Evolutionary conservation across 2,329 filamentous ascomycete genomes (phyloP), one percentile per base, ranked within the genome.

Genomic region (Calonectria fujianensis): DNA sequence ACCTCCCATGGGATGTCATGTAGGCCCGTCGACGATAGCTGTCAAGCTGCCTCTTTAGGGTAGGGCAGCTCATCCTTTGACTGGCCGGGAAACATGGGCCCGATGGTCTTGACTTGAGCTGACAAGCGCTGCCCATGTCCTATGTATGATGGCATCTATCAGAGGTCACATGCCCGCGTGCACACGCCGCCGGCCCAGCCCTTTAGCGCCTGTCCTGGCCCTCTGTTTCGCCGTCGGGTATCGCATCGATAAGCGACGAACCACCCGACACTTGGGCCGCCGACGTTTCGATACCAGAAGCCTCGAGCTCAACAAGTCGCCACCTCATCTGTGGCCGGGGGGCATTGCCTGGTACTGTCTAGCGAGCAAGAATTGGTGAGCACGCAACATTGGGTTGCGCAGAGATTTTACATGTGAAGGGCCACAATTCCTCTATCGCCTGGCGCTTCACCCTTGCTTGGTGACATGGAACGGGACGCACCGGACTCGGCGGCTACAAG

Each of bases 21-120:
- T 70, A 61, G 27, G 45, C 35, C 48, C 48, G 41, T 37, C 48
- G 45, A n/a, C 45, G 70, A 69, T 73, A 69, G 50, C 63, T 59
- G 61, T 67, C 63, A 72, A 70, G 66, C 71, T 73, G 65, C 71
- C 71, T 69, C 52, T 68, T 68, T 68, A 10, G 70, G 70, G 67
- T 35, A 61, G 32, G 41, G 41, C 41, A 69, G 45, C 41, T 65
- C 64, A 69, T 52, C 64, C 24, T 39, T 54, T 54, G 45, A 57
- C 29, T 67, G 65, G 45, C 57, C 32, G 37, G 54, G 27, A 37
- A 29, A 48, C 61, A 31, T 59, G 54, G 52, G 29, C 31, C 35
- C 48, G 35, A 48, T 37, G 48, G 27, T 57, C 29, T 52, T 16
- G 39, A 37, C n/a, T 66, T 41, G 65, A 24, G 48, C 39, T 70